A percentile compares a stretch with the other conserved stretches of the same genome.
Evolutionary conservation across 345 rosid genomes (phyloP).

Genomic region (Geranium rotundifolium): DNA sequence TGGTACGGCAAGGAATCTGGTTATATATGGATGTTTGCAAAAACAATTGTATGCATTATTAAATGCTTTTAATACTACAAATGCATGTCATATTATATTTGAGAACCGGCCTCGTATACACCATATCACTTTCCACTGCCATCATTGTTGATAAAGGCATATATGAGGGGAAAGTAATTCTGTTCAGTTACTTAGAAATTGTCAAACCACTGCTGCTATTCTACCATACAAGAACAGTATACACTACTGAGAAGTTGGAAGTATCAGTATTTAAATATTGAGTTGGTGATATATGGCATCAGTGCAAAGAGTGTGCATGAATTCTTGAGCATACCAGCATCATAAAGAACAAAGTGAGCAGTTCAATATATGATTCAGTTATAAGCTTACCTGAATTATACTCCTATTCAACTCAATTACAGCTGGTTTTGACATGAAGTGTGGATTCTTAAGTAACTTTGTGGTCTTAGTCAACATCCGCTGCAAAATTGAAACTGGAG

Average conservation of each 20-base stretch:
- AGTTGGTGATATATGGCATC: neutral
- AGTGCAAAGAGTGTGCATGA: neutral
- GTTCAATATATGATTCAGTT: neutral
- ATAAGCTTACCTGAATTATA: conserved; percentile 50
- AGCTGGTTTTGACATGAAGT: conserved; percentile 80
- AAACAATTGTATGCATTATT: too few species aligned
- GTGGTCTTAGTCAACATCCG: conserved; percentile 58
- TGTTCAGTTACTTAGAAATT: too few species aligned
- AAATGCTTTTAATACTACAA: too few species aligned
- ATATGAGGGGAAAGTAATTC: too few species aligned
- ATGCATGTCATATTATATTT: too few species aligned
- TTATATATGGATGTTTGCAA: too few species aligned
- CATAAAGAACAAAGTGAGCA: neutral
- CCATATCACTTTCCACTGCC: too few species aligned
- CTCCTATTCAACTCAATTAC: conserved; percentile 66
- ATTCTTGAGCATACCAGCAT: neutral
- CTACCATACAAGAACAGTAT: neutral
- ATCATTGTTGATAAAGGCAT: too few species aligned
- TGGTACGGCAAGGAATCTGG: too few species aligned
- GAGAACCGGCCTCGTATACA: too few species aligned
- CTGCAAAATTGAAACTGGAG: conserved; percentile 63
- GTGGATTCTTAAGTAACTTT: conserved; percentile 71
- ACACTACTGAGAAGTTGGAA: neutral
- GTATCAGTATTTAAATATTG: neutral
- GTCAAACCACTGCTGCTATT: too few species aligned